These are phyloP conservation scores for Boletus insuetus DNA, from an alignment of 768 basidiomycete species.

Conservation along the genomic window DNA sequence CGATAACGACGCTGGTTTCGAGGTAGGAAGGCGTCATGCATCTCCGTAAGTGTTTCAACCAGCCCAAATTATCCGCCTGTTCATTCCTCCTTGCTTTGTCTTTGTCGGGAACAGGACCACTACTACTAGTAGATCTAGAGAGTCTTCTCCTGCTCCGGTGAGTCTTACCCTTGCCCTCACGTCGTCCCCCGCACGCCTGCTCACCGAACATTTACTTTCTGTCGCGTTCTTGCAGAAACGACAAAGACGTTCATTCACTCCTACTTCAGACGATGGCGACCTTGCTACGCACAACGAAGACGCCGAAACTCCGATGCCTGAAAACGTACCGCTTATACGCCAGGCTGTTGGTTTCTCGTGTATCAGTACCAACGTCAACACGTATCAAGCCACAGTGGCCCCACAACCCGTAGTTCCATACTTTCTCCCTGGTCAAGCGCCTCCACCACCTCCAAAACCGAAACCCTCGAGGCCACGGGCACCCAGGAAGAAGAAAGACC, in stretches of 20 bases:
- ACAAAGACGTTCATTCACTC: conserved; percentile 50
- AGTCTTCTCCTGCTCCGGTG: conserved; percentile 50
- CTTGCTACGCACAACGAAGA: conserved; percentile 37
- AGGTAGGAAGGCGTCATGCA: conserved; percentile 34
- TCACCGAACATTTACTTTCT: background rate
- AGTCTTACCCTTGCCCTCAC: conserved; percentile 17
- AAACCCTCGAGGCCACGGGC: conserved; percentile 27
- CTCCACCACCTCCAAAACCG: conserved; percentile 17
- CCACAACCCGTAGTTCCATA: conserved; percentile 22
- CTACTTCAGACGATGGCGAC: conserved; percentile 50
- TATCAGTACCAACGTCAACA: conserved; percentile 25
- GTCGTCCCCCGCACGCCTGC: background rate
- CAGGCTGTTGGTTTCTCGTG: conserved; percentile 55
- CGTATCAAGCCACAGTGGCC: conserved; percentile 28
- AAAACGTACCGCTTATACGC: conserved; percentile 49
- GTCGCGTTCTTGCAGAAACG: conserved; percentile 30
- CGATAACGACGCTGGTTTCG: conserved; percentile 24
- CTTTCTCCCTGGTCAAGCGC: conserved; percentile 57
- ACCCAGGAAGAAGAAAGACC: conserved; percentile 33
- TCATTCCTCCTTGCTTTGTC: conserved; percentile 6
- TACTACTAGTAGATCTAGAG: conserved; percentile 58
- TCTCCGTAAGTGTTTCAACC: conserved; percentile 35
- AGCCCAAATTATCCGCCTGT: background rate
- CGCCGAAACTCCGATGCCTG: conserved; percentile 46
- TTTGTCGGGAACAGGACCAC: conserved; percentile 45